Conservation (phyloP, 352 stramenopile genomes). For the Phytopythium ostracodes region DNA sequence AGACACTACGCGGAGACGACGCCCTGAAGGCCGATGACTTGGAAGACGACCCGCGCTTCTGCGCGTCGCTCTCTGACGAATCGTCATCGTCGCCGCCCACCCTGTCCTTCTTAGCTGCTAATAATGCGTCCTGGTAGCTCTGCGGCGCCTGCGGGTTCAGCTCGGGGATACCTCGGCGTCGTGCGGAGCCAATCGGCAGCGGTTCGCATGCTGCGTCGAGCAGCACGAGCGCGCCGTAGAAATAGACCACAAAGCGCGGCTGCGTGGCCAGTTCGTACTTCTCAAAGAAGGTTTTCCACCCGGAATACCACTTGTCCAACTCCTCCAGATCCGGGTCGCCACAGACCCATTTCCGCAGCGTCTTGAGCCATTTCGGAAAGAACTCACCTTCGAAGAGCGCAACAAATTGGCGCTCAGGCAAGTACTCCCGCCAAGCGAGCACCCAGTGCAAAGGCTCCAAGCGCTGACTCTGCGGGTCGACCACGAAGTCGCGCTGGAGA, state of each 20-base stretch:
- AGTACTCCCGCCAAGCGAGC: constrained; percentile 60
- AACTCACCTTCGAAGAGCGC: constrained; percentile 89
- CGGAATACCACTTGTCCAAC: constrained; percentile 78
- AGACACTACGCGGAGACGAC: constrained; percentile 21
- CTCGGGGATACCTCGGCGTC: constrained; percentile 27
- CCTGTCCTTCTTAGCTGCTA: constrained; percentile 31
- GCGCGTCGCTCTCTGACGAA: background rate
- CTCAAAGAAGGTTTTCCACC: constrained; percentile 82
- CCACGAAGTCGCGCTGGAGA: constrained; percentile 76
- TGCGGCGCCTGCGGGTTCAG: constrained; percentile 45
- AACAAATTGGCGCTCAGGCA: constrained; percentile 73
- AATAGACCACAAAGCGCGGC: constrained; percentile 67
- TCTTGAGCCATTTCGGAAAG: constrained; percentile 88
- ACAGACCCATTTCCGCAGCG: constrained; percentile 76
- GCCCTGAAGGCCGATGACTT: constrained; percentile 14
- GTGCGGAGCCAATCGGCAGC: background rate
- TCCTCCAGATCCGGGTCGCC: constrained; percentile 47
- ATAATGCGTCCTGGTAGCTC: constrained; percentile 77
- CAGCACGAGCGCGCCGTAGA: constrained; percentile 69
- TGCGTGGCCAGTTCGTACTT: constrained; percentile 53
- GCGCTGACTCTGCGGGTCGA: constrained; percentile 72
- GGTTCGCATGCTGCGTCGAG: constrained; percentile 42
- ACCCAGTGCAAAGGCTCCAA: constrained; percentile 68
- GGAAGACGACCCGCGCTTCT: constrained; percentile 2
- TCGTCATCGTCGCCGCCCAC: constrained; percentile 15